Base-by-base conservation (phyloP, 352 stramenopile genomes). In the Phytophthora litchii region DNA sequence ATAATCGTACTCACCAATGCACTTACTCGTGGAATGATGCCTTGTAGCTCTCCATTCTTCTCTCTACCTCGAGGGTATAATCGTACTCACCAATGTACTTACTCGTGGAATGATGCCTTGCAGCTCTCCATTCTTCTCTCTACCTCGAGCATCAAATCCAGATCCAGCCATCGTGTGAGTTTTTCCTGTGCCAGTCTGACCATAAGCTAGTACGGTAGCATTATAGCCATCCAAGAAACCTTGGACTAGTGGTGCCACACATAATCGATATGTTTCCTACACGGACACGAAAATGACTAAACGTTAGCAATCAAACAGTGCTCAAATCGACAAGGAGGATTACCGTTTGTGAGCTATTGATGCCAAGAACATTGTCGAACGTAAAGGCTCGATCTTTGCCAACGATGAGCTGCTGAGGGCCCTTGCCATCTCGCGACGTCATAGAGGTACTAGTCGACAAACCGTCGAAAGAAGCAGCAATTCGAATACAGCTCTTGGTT, bases 161-260 rank as follows among this genome's bases (percentile, higher is more conserved):
- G 70, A 58, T 12, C 85, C 85, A 8, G 80, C 85, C 94, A 99
- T 98, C 0, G 96, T 99, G 58, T 97, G 95, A 0, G 96, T 99
- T 70, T 99, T 99, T 40, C 96, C 95, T 1, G 83, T 97, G 5
- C 89, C 89, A 17, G 90, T 95, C 27, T 96, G 86, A 1, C 84
- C 88, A 41, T 96, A 96, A 9, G 87, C 86, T 20, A 95, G 57
- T 32, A 96, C 78, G 1, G 83, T 91, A 20, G 85, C 85, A 47
- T 94, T 94, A 61, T 94, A 94, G 25, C 85, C 85, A 41, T 92
- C 79, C 12, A 91, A 63, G 50, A 92, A 94, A n/a, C 83, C 72
- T 16, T 91, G 45, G 6, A 97, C 74, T 9, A 97, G 60, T 21
- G 82, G 71, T 4, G 59, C 70, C 20, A 96, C 84, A 53, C 78